Evolutionary conservation across 208 protist species (phyloP).

Genomic region (Leishmania major): DNA sequence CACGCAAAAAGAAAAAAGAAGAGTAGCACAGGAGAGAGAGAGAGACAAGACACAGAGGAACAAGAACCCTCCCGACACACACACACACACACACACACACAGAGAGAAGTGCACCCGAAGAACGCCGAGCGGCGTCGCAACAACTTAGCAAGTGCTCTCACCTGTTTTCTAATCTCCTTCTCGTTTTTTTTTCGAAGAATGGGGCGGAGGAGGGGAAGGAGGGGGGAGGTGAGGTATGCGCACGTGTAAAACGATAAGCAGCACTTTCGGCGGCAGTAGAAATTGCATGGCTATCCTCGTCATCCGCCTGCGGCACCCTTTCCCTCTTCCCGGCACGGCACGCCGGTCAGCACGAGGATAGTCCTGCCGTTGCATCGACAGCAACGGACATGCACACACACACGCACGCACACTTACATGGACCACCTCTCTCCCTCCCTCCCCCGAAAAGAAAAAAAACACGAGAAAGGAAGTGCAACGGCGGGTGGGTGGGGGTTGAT

Average conservation of each 20-base stretch:
- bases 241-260: not conserved
- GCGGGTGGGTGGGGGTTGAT: not conserved
- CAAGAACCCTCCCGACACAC: no score
- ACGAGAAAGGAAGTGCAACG: not conserved
- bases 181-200: not conserved
- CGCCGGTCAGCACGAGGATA: not conserved
- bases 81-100: no score
- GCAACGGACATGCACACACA: not conserved
- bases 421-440: not conserved
- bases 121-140: not conserved
- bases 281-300: not conserved
- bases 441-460: not conserved
- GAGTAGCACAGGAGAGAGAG: not conserved
- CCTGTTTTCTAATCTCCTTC: not conserved
- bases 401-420: not conserved
- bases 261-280: not conserved
- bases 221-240: not conserved
- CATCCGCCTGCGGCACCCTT: not conserved
- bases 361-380: not conserved
- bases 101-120: not conserved
- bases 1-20: not conserved
- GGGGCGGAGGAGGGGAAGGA: not conserved
- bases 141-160: not conserved
- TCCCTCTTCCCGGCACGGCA: not conserved
- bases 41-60: not conserved